These are phyloP conservation scores for Lactifluus volemus DNA, from an alignment of 768 basidiomycete species.

Conservation along the genomic window DNA sequence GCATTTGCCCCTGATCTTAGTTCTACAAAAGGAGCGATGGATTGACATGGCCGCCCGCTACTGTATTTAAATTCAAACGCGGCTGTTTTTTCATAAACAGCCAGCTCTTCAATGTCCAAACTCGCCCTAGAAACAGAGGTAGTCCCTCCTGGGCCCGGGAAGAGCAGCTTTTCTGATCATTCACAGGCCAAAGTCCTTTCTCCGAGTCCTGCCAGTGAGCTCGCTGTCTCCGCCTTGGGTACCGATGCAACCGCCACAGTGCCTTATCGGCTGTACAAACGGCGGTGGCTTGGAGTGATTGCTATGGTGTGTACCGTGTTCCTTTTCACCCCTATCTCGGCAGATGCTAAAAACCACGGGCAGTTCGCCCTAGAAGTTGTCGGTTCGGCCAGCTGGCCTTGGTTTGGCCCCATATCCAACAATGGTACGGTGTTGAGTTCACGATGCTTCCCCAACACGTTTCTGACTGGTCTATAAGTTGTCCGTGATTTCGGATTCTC, in stretches of 20 bases:
- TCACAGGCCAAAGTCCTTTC: background rate
- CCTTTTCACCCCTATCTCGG: background rate
- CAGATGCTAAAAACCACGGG: background rate
- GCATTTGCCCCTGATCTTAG: no score
- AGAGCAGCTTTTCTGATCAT: background rate
- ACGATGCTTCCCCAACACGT: background rate
- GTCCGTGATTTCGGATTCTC: slow-evolving; percentile 57
- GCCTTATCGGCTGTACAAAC: slow-evolving; percentile 57
- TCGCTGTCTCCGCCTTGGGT: background rate
- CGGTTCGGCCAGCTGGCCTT: slow-evolving; percentile 60
- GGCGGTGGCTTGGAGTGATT: slow-evolving; percentile 54
- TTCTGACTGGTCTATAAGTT: slow-evolving; percentile 30
- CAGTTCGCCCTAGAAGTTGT: slow-evolving; percentile 54
- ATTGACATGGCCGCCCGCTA: no score
- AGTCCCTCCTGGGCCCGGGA: no score
- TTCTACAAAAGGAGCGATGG: no score
- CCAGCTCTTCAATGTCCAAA: background rate
- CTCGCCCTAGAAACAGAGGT: background rate
- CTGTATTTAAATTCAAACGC: no score
- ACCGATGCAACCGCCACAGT: background rate
- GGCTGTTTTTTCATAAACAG: background rate
- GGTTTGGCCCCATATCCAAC: slow-evolving; percentile 80
- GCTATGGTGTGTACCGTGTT: slow-evolving; percentile 42
- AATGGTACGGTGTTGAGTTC: slow-evolving; percentile 36
- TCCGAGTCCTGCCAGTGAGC: background rate